These are phyloP conservation scores for Fraxinus platypoda DNA, from an alignment of 305 asterid genomes.

Conservation along the genomic window DNA sequence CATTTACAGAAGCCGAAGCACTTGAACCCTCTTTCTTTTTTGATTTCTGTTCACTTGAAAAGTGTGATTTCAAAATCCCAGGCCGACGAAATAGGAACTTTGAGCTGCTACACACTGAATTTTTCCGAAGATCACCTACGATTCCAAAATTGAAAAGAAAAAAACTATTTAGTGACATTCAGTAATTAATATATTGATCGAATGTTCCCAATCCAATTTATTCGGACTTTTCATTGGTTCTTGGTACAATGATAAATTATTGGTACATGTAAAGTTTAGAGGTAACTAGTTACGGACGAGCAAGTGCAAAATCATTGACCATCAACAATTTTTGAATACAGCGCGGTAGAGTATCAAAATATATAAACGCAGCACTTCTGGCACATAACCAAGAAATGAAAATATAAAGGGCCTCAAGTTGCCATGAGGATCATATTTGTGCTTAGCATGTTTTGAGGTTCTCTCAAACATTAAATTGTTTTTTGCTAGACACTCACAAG, in stretches of 20 bases:
- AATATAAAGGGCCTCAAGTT: neutral
- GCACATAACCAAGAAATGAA: neutral
- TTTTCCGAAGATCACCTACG: conserved; percentile 39
- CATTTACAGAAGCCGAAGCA: conserved; percentile 38
- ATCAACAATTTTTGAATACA: neutral
- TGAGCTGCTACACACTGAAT: conserved; percentile 67
- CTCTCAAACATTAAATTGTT: neutral
- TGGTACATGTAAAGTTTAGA: neutral
- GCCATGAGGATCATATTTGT: neutral
- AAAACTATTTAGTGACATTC: neutral
- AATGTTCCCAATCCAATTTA: neutral
- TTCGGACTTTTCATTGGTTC: neutral
- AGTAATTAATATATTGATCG: neutral
- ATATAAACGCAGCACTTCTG: neutral
- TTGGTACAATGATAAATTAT: neutral
- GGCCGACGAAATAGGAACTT: conserved; percentile 51
- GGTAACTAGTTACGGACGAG: neutral
- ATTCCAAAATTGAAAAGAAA: conserved; percentile 7
- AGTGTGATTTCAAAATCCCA: conserved; percentile 44
- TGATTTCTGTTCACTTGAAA: conserved; percentile 38
- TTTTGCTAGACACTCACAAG: neutral
- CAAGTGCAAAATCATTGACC: neutral
- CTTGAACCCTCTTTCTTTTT: conserved; percentile 38
- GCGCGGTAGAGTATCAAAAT: neutral
- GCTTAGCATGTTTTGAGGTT: neutral